These are phyloP conservation scores for Sungouiella blattae DNA, from an alignment of 805 yeast species.

Conservation along the genomic window DNA sequence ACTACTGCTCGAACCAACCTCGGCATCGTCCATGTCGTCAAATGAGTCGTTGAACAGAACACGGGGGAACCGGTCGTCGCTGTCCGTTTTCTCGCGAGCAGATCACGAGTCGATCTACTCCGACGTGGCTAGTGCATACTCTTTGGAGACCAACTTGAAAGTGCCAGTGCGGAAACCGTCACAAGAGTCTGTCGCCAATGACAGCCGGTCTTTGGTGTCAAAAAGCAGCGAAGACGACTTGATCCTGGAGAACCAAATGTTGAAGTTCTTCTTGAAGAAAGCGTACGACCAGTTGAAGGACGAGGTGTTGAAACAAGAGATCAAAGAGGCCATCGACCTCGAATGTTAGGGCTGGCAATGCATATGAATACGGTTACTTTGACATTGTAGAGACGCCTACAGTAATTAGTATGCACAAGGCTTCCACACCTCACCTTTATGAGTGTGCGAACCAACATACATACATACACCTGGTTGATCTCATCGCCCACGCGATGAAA, in stretches of 20 bases:
- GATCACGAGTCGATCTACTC: constrained; percentile 30
- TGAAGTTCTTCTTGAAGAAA: constrained; percentile 24
- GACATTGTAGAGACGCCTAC: too few relatives aligned
- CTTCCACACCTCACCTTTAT: too few relatives aligned
- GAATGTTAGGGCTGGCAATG: too few relatives aligned
- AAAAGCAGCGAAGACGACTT: constrained; percentile 11
- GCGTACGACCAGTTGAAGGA: constrained; percentile 22
- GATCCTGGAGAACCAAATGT: constrained; percentile 23
- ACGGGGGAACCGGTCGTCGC: constrained; percentile 16
- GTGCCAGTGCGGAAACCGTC: neutral
- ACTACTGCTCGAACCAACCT: neutral
- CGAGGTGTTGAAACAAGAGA: constrained; percentile 14
- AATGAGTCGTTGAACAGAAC: constrained; percentile 10
- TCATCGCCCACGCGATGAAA: too few relatives aligned
- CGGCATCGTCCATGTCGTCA: constrained; percentile 3
- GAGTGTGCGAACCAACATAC: too few relatives aligned
- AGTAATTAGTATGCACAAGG: too few relatives aligned
- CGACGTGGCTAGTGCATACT: constrained; percentile 15
- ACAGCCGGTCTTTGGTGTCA: constrained; percentile 5
- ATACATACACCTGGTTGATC: too few relatives aligned
- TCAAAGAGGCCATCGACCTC: constrained; percentile 13
- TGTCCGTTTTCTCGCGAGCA: constrained; percentile 19
- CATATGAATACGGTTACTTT: too few relatives aligned
- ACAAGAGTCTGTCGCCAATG: constrained; percentile 1
- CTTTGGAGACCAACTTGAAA: constrained; percentile 1